A percentile compares a stretch with the other conserved stretches of the same genome.
Evolutionary conservation across 2,329 filamentous ascomycete genomes (phyloP).

Genomic region (Xylaria sp.): DNA sequence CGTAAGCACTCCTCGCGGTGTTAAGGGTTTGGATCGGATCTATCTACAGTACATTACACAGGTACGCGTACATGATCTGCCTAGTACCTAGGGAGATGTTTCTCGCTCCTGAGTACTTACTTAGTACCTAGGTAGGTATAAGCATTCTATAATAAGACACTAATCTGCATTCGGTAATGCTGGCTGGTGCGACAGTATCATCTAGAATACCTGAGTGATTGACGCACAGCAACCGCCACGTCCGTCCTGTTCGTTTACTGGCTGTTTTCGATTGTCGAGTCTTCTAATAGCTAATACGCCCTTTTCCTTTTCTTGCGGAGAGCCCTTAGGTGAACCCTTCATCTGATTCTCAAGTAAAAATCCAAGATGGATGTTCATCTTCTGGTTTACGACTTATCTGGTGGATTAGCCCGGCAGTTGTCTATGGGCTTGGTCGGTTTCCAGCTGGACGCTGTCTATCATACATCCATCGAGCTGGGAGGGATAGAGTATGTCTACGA

Average conservation of each 20-base stretch:
- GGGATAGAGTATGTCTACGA: conserved; percentile 92
- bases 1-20: too few species aligned
- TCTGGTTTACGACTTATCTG: conserved; percentile 79
- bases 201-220: conserved; percentile 14
- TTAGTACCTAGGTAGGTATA: too few species aligned
- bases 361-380: conserved; percentile 73
- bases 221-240: not conserved
- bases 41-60: too few species aligned
- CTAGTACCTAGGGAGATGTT: too few species aligned
- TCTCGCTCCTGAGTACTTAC: too few species aligned
- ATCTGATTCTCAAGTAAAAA: too few species aligned
- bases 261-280: too few species aligned
- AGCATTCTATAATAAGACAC: not conserved
- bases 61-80: not conserved
- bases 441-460: conserved; percentile 89
- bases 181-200: too few species aligned
- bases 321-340: not conserved
- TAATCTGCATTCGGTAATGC: conserved; percentile 14
- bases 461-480: conserved; percentile 85
- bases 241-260: not conserved
- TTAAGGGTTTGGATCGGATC: too few species aligned
- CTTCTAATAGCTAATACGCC: too few species aligned
- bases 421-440: conserved; percentile 60
- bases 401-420: conserved; percentile 61
- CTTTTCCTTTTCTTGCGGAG: not conserved